These are phyloP conservation scores for Pinus tabuliformis DNA, from an alignment of 75 land plant genomes.

Conservation along the genomic window DNA sequence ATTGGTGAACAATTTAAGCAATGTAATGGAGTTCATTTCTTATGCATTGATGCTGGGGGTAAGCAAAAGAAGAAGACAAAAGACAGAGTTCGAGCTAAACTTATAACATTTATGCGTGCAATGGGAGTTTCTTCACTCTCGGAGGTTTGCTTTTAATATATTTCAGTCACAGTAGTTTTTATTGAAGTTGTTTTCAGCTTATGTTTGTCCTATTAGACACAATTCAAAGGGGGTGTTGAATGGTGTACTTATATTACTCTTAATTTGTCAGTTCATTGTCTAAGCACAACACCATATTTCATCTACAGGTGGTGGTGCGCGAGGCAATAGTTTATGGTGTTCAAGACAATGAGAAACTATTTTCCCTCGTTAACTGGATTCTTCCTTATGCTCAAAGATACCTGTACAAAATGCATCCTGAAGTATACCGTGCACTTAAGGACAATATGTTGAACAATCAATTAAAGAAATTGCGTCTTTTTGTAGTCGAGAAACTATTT, in stretches of 20 bases:
- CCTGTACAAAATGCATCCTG: constrained; percentile 43
- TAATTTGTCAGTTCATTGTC: neutral
- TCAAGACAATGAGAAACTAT: constrained; percentile 29
- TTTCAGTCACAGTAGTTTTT: neutral
- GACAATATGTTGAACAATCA: constrained; percentile 18
- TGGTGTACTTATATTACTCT: neutral
- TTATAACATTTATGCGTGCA: constrained; percentile 29
- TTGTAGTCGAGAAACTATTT: constrained; percentile 59
- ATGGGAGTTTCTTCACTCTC: constrained; percentile 77
- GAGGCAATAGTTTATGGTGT: constrained; percentile 74
- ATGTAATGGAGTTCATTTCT: constrained; percentile 34
- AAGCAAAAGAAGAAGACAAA: constrained; percentile 21
- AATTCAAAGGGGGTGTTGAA: neutral
- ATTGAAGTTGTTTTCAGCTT: neutral
- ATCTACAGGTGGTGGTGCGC: constrained; percentile 68
- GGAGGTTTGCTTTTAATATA: constrained; percentile 37
- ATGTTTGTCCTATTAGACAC: neutral
- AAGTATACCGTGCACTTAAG: constrained; percentile 43
- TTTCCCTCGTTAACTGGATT: constrained; percentile 60
- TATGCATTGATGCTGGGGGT: constrained; percentile 27
- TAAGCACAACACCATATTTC: neutral
- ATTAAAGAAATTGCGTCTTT: constrained; percentile 33
- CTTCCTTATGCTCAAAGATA: constrained; percentile 90
- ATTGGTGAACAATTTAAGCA: constrained; percentile 57
- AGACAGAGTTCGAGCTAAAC: constrained; percentile 21